Base-by-base conservation (phyloP, 2,329 filamentous ascomycete genomes). In the Cordyceps cateniannulata region DNA sequence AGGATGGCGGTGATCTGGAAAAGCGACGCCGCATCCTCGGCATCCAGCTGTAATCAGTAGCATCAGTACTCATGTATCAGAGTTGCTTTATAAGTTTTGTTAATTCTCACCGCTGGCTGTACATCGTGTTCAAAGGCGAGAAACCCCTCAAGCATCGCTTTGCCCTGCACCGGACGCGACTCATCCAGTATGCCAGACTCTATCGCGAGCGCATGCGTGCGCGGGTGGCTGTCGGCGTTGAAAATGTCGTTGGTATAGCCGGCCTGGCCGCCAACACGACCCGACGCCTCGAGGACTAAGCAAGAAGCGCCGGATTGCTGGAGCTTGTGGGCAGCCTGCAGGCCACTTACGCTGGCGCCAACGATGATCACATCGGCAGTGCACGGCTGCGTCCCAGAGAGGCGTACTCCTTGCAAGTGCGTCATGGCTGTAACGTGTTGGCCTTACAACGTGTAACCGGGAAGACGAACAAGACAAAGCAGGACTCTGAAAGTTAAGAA, bases 341-440 rank as follows among this genome's bases (percentile, higher is more conserved):
- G 65, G 40, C 68, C 68, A 50, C 66, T 65, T 47, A 68, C 63
- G 40, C 66, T 62, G 38, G 62, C 68, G 18, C 68, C 68, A 32
- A 70, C 63, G 47, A 70, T 62, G 25, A 69, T 63, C 32, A 69
- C 67, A 48, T 68, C 61, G 27, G 66, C 65, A 5, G 64, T 66
- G 40, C 45, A 50, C 32, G 55, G 24, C 25, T 50, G 42, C n/a
- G 16, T 32, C 18, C 16, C 22, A 12, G 29, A 12, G 16, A 14
- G 35, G 12, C 22, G 22, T 1, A 49, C 29, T 52, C 51, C 42
- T n/a, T 27, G 25, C 29, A 40, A 29, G 48, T 27, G 48, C 20
- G 48, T 38, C 57, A 59, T 59, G n/a, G 40, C 20, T 14, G 12
- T 5, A 18, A n/a, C 5, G 20, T 35, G 8, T 20, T 6, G 45